Evolutionary conservation across 371 early-diverging fungal genomes (phyloP), one percentile per base, ranked within the genome.

Genomic region (Mucor indicus): DNA sequence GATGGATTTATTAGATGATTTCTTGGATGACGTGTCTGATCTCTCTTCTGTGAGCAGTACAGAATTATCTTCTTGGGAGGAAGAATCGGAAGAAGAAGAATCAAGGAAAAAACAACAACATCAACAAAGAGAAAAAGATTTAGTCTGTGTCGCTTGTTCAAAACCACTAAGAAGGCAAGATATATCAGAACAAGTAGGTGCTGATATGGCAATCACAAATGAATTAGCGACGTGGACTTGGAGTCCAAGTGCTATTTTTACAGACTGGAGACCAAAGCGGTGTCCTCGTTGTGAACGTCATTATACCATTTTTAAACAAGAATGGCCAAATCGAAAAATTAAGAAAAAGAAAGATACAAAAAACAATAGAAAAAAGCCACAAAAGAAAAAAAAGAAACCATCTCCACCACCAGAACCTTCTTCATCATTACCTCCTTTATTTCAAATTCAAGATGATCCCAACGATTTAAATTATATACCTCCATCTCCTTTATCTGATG

Each of bases 211-310:
- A 2, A 42, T 64, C 9, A 60, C 67, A 1, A 63, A 62, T 30
- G 71, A 68, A n/a, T 39, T 75, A 0, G 69, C 67, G 7, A 75
- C 75, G n/a, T 75, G 75, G 75, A 62, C 69, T 4, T 75, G 75
- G 75, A 75, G 64, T 21, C 75, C 75, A 3, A 71, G 75, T 41
- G 72, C 69, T 8, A 49, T 58, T 4, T 75, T 75, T 38, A 63
- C 62, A 2, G 64, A 68, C 29, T 75, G 75, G 75, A 38, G 44
- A 15, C 71, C 69, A 1, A 55, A 68, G 35, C 58, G 75, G 13
- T 75, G 75, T 36, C 71, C 75, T 36, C 54, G 75, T 8, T 75
- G 75, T 31, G 75, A 75, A 51, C 61, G 75, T 11, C 75, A 75
- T 42, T 59, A 39, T 44, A 50, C 50, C 11, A 59, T 75, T 3